Conservation (phyloP, 2,329 filamentous ascomycete genomes). For the Aspergillaceae sp. region DNA sequence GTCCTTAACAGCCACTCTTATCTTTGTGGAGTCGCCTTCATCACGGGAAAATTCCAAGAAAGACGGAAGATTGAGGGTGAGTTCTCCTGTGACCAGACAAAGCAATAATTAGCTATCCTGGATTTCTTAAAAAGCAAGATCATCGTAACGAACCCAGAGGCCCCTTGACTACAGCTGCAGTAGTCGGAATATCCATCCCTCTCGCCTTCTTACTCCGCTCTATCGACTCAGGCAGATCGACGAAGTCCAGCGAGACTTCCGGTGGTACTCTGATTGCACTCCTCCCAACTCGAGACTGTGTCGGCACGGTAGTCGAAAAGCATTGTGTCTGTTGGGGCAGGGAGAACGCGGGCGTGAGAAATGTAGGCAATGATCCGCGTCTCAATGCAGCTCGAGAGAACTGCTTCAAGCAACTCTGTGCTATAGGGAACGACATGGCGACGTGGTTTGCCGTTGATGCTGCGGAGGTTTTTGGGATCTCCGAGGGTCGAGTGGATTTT, state of each 20-base stretch:
- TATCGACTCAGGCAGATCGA: conserved; percentile 55
- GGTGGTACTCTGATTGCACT: conserved; percentile 73
- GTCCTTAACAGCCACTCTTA: conserved; percentile 63
- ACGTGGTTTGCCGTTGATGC: conserved; percentile 13
- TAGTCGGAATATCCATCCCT: conserved; percentile 54
- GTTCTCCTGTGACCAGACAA: conserved; percentile 47
- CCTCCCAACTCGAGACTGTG: conserved; percentile 74
- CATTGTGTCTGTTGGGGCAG: conserved; percentile 36
- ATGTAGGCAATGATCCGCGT: conserved; percentile 54
- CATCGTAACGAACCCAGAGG: conserved; percentile 56
- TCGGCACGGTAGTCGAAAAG: conserved; percentile 64
- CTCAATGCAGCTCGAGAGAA: conserved; percentile 42
- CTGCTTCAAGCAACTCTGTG: conserved; percentile 53
- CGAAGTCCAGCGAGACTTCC: conserved; percentile 63
- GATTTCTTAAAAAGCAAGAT: no score
- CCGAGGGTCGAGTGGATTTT: conserved; percentile 24
- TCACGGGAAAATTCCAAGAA: conserved; percentile 69
- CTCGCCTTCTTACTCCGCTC: conserved; percentile 44
- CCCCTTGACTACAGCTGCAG: conserved; percentile 63
- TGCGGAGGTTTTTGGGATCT: conserved; percentile 14
- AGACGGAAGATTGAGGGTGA: conserved; percentile 68
- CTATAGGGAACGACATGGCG: conserved; percentile 56
- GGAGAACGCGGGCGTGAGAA: conserved; percentile 64
- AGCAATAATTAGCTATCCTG: no score
- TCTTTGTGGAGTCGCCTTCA: conserved; percentile 48